These are phyloP conservation scores for Cytospora mali DNA, from an alignment of 2,329 filamentous ascomycete genomes.

Conservation along the genomic window DNA sequence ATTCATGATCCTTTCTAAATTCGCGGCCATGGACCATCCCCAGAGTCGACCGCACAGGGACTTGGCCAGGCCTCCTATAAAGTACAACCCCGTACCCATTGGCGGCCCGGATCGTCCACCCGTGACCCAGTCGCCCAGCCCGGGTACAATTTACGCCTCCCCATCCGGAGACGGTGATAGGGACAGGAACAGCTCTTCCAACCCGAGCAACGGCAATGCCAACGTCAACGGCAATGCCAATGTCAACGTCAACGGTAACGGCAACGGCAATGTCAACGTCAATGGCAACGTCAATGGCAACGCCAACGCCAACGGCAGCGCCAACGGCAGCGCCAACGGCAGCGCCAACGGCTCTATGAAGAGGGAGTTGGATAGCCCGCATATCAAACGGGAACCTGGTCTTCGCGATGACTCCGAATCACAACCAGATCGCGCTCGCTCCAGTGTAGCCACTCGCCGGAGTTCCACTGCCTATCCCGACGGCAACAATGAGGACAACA, in stretches of 20 bases:
- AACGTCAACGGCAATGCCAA: not conserved
- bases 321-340: no score
- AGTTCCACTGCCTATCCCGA: constrained; percentile 21
- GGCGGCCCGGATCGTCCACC: constrained; percentile 27
- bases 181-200: constrained; percentile 8
- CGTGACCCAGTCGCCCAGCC: constrained; percentile 26
- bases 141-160: constrained; percentile 24
- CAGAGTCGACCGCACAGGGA: constrained; percentile 7
- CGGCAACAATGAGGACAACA: constrained; percentile 25
- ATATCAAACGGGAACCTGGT: constrained; percentile 16
- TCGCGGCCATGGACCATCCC: not conserved
- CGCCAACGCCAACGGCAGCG: no score
- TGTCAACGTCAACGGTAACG: not conserved
- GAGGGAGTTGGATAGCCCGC: constrained; percentile 18
- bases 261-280: no score
- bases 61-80: constrained; percentile 18
- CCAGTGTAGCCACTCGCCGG: constrained; percentile 17
- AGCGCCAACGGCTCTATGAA: constrained; percentile 5
- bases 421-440: constrained; percentile 13
- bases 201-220: not conserved
- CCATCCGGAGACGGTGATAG: constrained; percentile 3
- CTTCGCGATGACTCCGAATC: constrained; percentile 10
- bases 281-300: no score
- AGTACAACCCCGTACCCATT: constrained; percentile 26
- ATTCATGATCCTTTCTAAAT: constrained; percentile 16